These are phyloP conservation scores for Oxytropis ochrocephala DNA, from an alignment of 306 rosid genomes.

Conservation along the genomic window DNA sequence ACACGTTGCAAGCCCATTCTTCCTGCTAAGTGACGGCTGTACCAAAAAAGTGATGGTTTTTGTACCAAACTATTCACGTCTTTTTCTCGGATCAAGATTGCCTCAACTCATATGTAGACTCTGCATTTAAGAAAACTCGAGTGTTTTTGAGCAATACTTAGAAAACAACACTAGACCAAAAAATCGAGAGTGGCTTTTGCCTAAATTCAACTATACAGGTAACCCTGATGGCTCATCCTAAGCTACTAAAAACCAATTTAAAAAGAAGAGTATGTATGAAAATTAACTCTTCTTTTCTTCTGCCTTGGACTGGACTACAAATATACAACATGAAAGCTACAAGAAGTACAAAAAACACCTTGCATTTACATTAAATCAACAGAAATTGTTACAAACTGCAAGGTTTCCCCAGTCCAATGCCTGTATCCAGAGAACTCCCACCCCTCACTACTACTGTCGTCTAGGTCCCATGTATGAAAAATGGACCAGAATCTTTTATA, in stretches of 20 bases:
- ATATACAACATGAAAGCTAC: conserved; percentile 30
- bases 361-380: conserved; percentile 35
- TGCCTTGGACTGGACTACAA: conserved; percentile 32
- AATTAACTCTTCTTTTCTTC: conserved; percentile 12
- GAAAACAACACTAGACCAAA: too few relatives aligned
- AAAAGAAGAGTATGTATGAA: background rate
- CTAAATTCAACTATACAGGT: too few relatives aligned
- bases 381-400: conserved; percentile 36
- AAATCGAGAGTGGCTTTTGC: too few relatives aligned
- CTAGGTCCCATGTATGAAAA: conserved; percentile 11
- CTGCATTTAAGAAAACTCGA: too few relatives aligned
- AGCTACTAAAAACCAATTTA: background rate
- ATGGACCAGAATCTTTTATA: background rate
- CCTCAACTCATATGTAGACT: too few relatives aligned
- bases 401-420: conserved; percentile 16
- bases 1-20: too few relatives aligned
- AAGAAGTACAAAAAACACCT: conserved; percentile 26
- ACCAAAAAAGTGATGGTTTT: background rate
- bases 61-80: background rate
- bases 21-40: too few relatives aligned
- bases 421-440: background rate
- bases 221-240: too few relatives aligned
- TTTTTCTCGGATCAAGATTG: too few relatives aligned
- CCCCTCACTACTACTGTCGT: conserved; percentile 2
- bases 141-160: too few relatives aligned